These are phyloP conservation scores for Penstemon davidsonii DNA, from an alignment of 257 asterid species.

Conservation along the genomic window DNA sequence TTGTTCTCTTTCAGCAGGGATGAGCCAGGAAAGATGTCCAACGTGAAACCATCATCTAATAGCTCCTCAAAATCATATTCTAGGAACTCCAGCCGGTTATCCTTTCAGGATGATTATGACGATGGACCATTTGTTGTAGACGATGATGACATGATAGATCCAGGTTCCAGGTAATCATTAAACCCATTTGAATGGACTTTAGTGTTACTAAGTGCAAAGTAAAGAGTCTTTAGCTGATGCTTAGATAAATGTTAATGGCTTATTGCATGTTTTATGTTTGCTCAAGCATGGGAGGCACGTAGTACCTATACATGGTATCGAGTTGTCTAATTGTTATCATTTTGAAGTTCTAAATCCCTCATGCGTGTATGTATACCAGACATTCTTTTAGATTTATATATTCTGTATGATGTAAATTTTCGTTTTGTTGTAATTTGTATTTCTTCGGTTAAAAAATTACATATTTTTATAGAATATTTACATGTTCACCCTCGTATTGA, in stretches of 20 bases:
- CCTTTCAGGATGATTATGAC: constrained; percentile 72
- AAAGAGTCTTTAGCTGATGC: constrained; percentile 11
- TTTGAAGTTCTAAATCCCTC: no score
- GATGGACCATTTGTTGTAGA: constrained; percentile 82
- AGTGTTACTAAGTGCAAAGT: constrained; percentile 13
- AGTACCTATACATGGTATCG: no score
- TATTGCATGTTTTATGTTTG: not conserved
- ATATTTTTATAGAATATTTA: no score
- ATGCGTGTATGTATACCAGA: no score
- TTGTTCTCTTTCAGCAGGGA: constrained; percentile 43
- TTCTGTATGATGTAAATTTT: no score
- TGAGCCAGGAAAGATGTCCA: constrained; percentile 44
- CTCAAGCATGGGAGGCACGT: not conserved
- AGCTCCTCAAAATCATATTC: constrained; percentile 63
- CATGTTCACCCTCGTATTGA: no score
- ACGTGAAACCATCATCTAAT: constrained; percentile 40
- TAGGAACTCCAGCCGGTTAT: constrained; percentile 65
- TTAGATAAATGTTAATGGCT: constrained; percentile 1
- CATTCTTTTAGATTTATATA: no score
- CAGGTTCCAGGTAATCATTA: constrained; percentile 61
- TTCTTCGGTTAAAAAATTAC: no score
- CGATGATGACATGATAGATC: constrained; percentile 60
- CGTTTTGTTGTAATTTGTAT: no score
- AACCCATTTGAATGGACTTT: constrained; percentile 22
- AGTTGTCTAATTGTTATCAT: no score